Percentiles rank a stretch among this genome's conserved stretches.
phyloP scores from a whole-genome alignment of 148 eudicot species.

The Rhododendron molle region DNA sequence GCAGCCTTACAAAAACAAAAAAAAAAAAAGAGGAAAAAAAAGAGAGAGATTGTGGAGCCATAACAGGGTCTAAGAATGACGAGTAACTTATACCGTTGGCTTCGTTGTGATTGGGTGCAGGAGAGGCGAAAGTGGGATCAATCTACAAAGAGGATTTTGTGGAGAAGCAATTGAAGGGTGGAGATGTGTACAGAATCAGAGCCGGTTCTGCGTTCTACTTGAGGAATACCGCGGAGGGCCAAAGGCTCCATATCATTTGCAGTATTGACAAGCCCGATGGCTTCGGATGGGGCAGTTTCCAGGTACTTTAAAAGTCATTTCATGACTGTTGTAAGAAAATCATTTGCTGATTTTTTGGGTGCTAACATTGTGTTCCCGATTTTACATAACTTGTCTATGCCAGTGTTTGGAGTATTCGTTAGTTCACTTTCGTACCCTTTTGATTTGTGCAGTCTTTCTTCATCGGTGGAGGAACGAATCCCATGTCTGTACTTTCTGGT shows the following conservation, averaged over 20 bases:
- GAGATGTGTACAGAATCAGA: constrained; percentile 73
- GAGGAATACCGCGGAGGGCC: constrained; percentile 55
- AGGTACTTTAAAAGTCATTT: constrained; percentile 16
- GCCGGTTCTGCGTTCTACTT: constrained; percentile 81
- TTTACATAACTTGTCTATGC: background rate
- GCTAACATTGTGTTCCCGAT: background rate
- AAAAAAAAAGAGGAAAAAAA: no score
- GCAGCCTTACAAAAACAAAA: background rate
- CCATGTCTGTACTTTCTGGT: constrained; percentile 69
- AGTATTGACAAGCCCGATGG: constrained; percentile 63
- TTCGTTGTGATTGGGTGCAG: constrained; percentile 26
- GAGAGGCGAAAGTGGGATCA: constrained; percentile 74
- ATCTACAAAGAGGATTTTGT: constrained; percentile 61
- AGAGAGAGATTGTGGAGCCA: background rate
- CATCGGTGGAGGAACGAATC: constrained; percentile 73
- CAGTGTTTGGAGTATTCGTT: background rate
- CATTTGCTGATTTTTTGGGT: background rate
- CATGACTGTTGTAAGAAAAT: background rate
- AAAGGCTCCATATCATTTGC: constrained; percentile 58
- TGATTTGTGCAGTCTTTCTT: constrained; percentile 63
- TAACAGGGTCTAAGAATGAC: background rate
- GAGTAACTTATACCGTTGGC: background rate
- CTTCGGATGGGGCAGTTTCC: constrained; percentile 41
- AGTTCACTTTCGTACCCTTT: background rate
- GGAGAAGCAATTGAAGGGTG: constrained; percentile 47